Evolutionary conservation across 192 early-diverging fungal genomes (phyloP).

Genomic region (Neocallimastix lanati): DNA sequence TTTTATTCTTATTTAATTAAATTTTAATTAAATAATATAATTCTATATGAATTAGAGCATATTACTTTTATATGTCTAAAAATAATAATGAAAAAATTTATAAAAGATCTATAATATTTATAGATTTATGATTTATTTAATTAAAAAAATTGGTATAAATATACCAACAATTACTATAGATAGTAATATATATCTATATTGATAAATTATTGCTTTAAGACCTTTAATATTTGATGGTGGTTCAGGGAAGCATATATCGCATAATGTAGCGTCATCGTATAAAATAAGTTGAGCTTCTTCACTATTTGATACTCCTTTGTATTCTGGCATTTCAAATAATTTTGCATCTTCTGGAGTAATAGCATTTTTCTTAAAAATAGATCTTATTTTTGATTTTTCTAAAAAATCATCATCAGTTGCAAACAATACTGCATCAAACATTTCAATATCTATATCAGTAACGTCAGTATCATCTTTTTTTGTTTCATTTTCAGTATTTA

Average conservation of each 20-base stretch:
- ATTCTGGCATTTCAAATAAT: slow-evolving; percentile 39
- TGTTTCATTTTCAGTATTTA: too few species aligned
- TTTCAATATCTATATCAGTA: slow-evolving; percentile 1
- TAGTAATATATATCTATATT: not conserved
- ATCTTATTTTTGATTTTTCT: slow-evolving; percentile 22
- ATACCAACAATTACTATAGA: not conserved
- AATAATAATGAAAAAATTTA: too few species aligned
- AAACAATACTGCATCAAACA: slow-evolving; percentile 30
- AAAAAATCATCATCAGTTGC: slow-evolving; percentile 44
- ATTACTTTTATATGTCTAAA: too few species aligned
- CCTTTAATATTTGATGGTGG: not conserved
- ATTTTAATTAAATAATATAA: too few species aligned
- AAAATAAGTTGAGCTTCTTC: not conserved
- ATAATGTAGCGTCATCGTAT: not conserved
- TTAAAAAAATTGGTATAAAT: not conserved
- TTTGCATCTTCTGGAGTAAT: slow-evolving; percentile 29
- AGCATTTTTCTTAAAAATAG: slow-evolving; percentile 28
- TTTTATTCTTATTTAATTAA: too few species aligned
- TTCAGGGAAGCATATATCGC: not conserved
- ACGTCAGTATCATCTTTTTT: not conserved
- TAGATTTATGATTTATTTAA: too few species aligned
- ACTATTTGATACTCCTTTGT: slow-evolving; percentile 11
- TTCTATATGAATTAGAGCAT: too few species aligned
- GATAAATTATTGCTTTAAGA: not conserved
- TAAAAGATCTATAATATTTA: too few species aligned